These are phyloP conservation scores for Globisporangium okanoganense DNA, from an alignment of 352 stramenopile species.

Conservation along the genomic window DNA sequence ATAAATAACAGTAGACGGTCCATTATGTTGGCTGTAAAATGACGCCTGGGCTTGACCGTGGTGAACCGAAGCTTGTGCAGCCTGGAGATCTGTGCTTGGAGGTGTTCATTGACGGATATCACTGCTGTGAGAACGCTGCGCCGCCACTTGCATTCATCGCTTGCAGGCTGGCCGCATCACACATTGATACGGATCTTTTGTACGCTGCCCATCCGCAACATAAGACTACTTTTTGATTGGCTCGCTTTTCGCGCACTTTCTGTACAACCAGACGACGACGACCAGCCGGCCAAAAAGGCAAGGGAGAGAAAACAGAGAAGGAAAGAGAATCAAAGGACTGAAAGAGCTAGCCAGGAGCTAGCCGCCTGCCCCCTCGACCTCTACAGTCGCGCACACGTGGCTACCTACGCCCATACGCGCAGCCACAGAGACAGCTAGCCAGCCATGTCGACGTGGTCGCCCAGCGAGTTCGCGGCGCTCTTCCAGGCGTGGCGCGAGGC, in stretches of 20 bases:
- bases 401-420: not conserved
- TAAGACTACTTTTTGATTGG: not conserved
- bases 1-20: too few species aligned
- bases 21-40: too few species aligned
- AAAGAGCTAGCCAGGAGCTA: not conserved
- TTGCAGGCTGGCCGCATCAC: too few species aligned
- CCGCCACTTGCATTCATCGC: too few species aligned
- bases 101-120: too few species aligned
- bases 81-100: too few species aligned
- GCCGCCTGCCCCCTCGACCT: not conserved
- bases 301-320: not conserved
- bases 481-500: slow-evolving; percentile 16
- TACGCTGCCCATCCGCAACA: not conserved
- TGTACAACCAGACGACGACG: not conserved
- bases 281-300: not conserved
- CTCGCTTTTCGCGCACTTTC: not conserved
- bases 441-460: slow-evolving; percentile 12
- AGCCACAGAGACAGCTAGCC: not conserved
- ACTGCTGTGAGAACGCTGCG: too few species aligned
- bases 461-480: slow-evolving; percentile 12
- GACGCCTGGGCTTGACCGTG: too few species aligned
- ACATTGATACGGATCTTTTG: not conserved
- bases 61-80: too few species aligned
- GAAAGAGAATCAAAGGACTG: not conserved
- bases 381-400: not conserved